A percentile compares a stretch with the other conserved stretches of the same genome.
Evolutionary conservation across 768 basidiomycete genomes (phyloP).

Genomic region (Calocera cornea): DNA sequence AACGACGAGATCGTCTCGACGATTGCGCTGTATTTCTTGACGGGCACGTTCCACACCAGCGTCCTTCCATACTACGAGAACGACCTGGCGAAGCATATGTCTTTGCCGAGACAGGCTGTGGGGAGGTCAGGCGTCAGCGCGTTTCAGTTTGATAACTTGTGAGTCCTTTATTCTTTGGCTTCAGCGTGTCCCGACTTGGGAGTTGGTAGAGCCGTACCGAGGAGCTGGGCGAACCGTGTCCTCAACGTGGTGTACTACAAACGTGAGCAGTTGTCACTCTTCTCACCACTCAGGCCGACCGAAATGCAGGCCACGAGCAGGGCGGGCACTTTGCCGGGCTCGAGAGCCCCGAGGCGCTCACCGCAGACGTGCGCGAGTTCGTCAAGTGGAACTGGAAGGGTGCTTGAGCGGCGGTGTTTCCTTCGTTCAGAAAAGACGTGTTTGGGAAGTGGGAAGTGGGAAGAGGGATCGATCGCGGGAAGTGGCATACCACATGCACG

Average conservation of each 20-base stretch:
- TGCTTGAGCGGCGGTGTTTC: too few relatives aligned
- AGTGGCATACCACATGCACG: too few relatives aligned
- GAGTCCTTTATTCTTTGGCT: too few relatives aligned
- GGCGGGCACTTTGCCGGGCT: not conserved
- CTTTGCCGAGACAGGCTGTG: too few relatives aligned
- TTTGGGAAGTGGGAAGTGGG: too few relatives aligned
- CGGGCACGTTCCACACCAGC: conserved; percentile 16
- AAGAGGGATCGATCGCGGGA: too few relatives aligned
- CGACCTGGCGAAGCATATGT: not conserved
- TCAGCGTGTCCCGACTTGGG: not conserved
- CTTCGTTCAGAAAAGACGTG: too few relatives aligned
- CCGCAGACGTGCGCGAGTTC: not conserved
- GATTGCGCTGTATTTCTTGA: conserved; percentile 20
- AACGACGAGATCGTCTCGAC: conserved; percentile 15
- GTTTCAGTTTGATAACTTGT: too few relatives aligned
- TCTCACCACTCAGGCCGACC: not conserved
- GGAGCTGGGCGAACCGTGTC: not conserved
- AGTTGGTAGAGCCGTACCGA: not conserved
- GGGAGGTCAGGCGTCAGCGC: too few relatives aligned
- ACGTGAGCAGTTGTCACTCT: not conserved
- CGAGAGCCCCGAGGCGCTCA: not conserved
- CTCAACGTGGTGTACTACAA: not conserved
- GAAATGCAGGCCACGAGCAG: not conserved
- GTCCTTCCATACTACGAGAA: conserved; percentile 16
- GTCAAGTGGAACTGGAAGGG: not conserved